phyloP scores from a whole-genome alignment of 306 rosid species.

The Abrus pulchellus region DNA sequence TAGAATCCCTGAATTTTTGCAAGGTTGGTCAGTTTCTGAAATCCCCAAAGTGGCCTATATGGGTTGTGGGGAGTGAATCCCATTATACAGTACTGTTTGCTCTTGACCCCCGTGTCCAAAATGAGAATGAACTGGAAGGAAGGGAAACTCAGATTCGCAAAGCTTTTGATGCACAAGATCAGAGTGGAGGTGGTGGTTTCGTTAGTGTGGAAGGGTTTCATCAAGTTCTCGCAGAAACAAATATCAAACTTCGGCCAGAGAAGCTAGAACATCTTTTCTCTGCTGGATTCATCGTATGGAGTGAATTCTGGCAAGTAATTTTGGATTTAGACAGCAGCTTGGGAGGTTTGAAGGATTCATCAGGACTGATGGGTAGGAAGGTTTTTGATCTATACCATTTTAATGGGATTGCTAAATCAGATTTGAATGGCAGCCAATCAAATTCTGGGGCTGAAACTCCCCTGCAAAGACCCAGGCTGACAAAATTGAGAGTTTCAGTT shows the following conservation, averaged over 20 bases:
- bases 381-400: constrained; percentile 92
- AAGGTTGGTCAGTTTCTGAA: constrained; percentile 88
- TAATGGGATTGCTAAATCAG: constrained; percentile 98
- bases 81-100: constrained; percentile 94
- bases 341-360: constrained; percentile 96
- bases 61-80: constrained; percentile 98
- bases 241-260: constrained; percentile 70
- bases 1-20: constrained; percentile 93
- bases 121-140: constrained; percentile 94
- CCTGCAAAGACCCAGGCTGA: constrained; percentile 87
- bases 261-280: constrained; percentile 80
- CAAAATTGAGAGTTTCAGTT: constrained; percentile 88
- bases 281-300: constrained; percentile 94
- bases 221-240: constrained; percentile 80
- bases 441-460: constrained; percentile 78
- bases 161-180: constrained; percentile 95
- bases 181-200: constrained; percentile 98
- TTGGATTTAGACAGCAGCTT: constrained; percentile 84
- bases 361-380: constrained; percentile 96
- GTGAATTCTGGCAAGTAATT: constrained; percentile 97
- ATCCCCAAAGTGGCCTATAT: constrained; percentile 95
- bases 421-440: constrained; percentile 77
- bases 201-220: constrained; percentile 91
- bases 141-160: constrained; percentile 89
- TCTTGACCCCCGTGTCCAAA: constrained; percentile 81